Evolutionary conservation across 768 basidiomycete species (phyloP).

Genomic region (Trametes meyenii): DNA sequence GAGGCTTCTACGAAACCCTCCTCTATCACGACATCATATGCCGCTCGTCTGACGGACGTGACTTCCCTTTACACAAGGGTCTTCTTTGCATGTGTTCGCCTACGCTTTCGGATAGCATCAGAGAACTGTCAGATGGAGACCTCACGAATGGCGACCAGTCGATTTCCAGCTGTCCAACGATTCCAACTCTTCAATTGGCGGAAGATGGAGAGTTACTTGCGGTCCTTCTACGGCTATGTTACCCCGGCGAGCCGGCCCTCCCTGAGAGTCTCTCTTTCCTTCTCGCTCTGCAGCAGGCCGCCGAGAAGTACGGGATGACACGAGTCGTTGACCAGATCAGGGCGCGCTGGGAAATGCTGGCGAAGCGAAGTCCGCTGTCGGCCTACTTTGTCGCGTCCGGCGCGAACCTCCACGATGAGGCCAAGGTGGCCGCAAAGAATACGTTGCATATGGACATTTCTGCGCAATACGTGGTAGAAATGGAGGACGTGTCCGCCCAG

Average conservation of each 20-base stretch:
- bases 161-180: background rate
- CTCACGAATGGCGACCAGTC: background rate
- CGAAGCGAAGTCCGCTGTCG: background rate
- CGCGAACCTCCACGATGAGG: conserved; percentile 1
- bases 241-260: background rate
- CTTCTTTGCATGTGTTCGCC: conserved; percentile 40
- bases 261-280: background rate
- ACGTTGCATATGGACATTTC: background rate
- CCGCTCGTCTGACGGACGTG: conserved; percentile 52
- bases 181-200: background rate
- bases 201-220: conserved; percentile 8
- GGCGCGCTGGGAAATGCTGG: background rate
- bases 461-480: background rate
- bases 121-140: background rate
- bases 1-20: background rate
- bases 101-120: conserved; percentile 26
- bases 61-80: conserved; percentile 39
- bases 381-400: conserved; percentile 5
- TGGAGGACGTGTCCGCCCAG: conserved; percentile 11
- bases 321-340: background rate
- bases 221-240: conserved; percentile 1
- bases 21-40: conserved; percentile 47
- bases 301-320: conserved; percentile 9
- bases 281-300: conserved; percentile 1
- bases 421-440: background rate